Evolutionary conservation across 2,329 filamentous ascomycete species (phyloP), one percentile per base, ranked within the genome.

Genomic region (Aciculosporium take): DNA sequence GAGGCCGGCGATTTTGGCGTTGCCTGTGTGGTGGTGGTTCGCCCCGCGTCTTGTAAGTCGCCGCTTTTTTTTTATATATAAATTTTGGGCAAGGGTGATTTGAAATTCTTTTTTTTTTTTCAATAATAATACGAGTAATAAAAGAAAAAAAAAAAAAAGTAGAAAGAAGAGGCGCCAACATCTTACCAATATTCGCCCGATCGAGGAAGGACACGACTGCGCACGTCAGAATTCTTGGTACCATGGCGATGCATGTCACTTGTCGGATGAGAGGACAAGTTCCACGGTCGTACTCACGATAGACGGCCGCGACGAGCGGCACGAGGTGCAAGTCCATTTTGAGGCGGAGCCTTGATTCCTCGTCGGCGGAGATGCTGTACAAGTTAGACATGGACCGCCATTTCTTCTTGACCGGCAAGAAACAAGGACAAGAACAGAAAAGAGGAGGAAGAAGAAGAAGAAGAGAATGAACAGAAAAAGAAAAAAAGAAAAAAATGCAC

Each of bases 301-400:
- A 83, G 10, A 81, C 74, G 0, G 75, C 79, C 0, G 79, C 79
- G 0, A 83, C 63, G 35, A 82, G 70, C 47, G 65, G 71, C 5
- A 83, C 63, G 35, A 82, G 70, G 47, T 64, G 71, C 5, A 79
- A 48, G 51, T 83, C 79, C 30, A 83, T 78, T 56, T 83, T 83
- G 49, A 59, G 57, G 3, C 75, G 65, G 10, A 82, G 62, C 36
- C 63, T 66, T 5, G 65, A 55, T 53, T 81, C 79, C 1, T 70
- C 73, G 23, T 60, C 64, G 5, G 64, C 59, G 48, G 81, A 75
- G 47, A 78, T 18, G 15, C 24, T 12, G 10, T 27, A 23, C 10
- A 72, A 20, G 27, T 17, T 23, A 23, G 10, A 3, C 12, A 24
- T n/a, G 12, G n/a, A n/a, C n/a, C n/a, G n/a, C n/a, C n/a, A n/a